These are phyloP conservation scores for Pichia sporocuriosa DNA, from an alignment of 805 yeast genomes.

Conservation along the genomic window DNA sequence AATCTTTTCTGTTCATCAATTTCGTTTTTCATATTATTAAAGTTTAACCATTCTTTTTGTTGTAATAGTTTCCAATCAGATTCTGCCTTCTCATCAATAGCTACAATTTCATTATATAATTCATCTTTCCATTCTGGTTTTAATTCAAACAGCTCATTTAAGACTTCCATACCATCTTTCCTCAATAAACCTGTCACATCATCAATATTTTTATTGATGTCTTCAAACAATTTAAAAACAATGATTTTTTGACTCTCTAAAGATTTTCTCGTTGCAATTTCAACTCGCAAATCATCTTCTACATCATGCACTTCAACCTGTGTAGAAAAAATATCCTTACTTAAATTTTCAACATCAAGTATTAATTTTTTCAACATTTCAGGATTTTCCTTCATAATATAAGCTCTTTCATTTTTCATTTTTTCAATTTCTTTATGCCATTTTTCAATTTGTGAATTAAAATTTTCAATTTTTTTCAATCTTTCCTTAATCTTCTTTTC, in stretches of 20 bases:
- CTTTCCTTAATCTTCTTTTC: constrained; percentile 26
- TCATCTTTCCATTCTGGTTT: constrained; percentile 29
- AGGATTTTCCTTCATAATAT: constrained; percentile 14
- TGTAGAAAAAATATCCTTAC: constrained; percentile 23
- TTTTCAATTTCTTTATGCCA: constrained; percentile 30
- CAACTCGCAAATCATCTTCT: constrained; percentile 30
- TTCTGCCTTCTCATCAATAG: constrained; percentile 30
- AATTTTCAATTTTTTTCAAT: constrained; percentile 27
- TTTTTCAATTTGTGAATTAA: constrained; percentile 28
- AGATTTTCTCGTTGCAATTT: constrained; percentile 21
- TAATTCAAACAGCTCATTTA: constrained; percentile 19
- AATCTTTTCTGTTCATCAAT: constrained; percentile 15
- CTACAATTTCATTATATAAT: constrained; percentile 24
- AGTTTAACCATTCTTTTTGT: constrained; percentile 30
- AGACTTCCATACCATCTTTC: constrained; percentile 23
- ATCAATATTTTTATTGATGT: constrained; percentile 20
- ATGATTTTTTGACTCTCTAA: constrained; percentile 22
- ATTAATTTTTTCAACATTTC: constrained; percentile 15
- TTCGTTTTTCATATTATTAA: constrained; percentile 22
- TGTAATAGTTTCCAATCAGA: constrained; percentile 35
- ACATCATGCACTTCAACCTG: constrained; percentile 25
- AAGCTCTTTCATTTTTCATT: constrained; percentile 15
- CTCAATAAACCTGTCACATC: constrained; percentile 25
- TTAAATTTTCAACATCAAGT: constrained; percentile 22
- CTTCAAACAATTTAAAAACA: constrained; percentile 20